A percentile compares a stretch with the other conserved stretches of the same genome.
Evolutionary conservation across 345 rosid species (phyloP).

Genomic region (Populus simonii): DNA sequence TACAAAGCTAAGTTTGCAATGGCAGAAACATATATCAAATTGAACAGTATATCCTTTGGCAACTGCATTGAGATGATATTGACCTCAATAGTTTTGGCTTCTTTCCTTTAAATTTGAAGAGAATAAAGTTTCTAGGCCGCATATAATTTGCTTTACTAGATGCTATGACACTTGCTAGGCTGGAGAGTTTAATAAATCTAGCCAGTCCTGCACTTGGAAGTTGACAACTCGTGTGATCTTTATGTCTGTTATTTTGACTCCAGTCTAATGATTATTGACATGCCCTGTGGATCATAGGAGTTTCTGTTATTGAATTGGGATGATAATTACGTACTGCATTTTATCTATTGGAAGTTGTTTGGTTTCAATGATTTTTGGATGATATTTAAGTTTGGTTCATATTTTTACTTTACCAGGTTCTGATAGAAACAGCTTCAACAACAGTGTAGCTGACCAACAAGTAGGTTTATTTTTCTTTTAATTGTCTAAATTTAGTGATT

Average conservation of each 20-base stretch:
- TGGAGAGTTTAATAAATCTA: not conserved
- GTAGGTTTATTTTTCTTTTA: slow-evolving; percentile 40
- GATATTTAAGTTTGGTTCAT: slow-evolving; percentile 14
- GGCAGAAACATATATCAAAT: not conserved
- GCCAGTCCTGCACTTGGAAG: not conserved
- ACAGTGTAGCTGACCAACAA: slow-evolving; percentile 89
- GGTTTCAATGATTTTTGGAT: slow-evolving; percentile 1
- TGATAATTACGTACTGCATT: not conserved
- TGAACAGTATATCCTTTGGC: not conserved
- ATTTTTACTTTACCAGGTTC: slow-evolving; percentile 43
- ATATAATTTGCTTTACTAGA: not conserved
- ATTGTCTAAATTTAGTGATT: not conserved
- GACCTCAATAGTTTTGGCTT: not conserved
- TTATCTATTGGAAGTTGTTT: not conserved
- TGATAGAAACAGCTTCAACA: slow-evolving; percentile 86
- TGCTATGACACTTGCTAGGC: not conserved
- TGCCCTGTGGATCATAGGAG: not conserved
- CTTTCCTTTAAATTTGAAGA: not conserved
- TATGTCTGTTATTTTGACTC: not conserved
- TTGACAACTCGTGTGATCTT: not conserved
- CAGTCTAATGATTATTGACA: not conserved
- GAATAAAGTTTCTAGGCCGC: not conserved
- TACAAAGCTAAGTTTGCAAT: not conserved
- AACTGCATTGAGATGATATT: not conserved
- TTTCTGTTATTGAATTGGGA: not conserved